A percentile compares a stretch with the other conserved stretches of the same genome.
phyloP scores from a whole-genome alignment of 257 asterid species.

The Petunia secreta region DNA sequence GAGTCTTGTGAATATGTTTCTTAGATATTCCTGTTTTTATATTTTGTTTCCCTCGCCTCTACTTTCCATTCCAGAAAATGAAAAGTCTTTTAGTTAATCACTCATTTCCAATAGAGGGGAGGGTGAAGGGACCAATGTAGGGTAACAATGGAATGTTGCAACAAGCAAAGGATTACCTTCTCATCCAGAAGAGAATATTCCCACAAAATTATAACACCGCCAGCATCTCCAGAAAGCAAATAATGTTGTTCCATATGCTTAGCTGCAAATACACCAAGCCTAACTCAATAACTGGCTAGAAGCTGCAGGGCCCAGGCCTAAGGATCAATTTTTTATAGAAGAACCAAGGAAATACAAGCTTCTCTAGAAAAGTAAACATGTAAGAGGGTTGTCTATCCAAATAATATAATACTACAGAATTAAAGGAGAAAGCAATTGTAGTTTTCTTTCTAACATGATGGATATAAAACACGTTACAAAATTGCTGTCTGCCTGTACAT shows the following conservation, averaged over 20 bases:
- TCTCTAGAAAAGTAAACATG: background rate
- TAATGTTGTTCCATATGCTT: conserved; percentile 59
- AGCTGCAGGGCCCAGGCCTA: background rate
- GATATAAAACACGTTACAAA: background rate
- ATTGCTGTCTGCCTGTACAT: background rate
- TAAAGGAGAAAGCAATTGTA: background rate
- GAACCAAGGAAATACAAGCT: background rate
- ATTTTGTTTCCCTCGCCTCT: background rate
- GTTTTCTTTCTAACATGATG: background rate
- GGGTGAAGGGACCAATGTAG: background rate
- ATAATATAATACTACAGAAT: background rate
- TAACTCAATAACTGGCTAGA: background rate
- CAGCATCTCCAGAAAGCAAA: conserved; percentile 93
- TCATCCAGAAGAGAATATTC: conserved; percentile 61
- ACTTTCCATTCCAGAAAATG: background rate
- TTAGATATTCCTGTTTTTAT: background rate
- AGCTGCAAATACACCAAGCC: conserved; percentile 44
- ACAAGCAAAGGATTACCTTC: conserved; percentile 52
- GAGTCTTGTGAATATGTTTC: background rate
- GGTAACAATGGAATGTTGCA: background rate
- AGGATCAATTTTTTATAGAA: background rate
- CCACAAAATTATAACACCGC: conserved; percentile 82
- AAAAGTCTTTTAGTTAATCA: background rate
- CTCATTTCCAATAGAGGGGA: background rate
- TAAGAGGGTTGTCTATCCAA: background rate